Conservation (phyloP, 2,329 filamentous ascomycete genomes). For the Fonsecaea nubica region DNA sequence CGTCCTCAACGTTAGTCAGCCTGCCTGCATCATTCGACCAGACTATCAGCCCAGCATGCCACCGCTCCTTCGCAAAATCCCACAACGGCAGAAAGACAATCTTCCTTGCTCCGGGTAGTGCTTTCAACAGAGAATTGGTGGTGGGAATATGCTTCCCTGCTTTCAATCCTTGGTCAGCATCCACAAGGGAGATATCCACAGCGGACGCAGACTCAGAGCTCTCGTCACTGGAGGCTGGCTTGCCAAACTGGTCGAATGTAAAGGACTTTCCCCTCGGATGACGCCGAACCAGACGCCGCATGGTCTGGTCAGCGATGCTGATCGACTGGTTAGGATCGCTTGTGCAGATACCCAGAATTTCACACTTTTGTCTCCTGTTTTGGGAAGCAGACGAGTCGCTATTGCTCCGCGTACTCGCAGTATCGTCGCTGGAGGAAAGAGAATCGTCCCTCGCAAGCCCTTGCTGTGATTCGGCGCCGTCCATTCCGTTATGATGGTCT, state of each 20-base stretch:
- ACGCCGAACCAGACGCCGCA: constrained; percentile 52
- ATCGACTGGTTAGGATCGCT: constrained; percentile 23
- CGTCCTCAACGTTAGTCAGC: constrained; percentile 46
- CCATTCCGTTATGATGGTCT: not conserved
- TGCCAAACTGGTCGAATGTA: constrained; percentile 83
- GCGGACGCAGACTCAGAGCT: constrained; percentile 37
- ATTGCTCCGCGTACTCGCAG: constrained; percentile 15
- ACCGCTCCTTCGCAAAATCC: constrained; percentile 56
- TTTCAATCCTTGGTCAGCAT: not conserved
- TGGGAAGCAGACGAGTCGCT: constrained; percentile 21
- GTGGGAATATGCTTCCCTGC: constrained; percentile 18
- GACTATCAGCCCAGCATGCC: constrained; percentile 56
- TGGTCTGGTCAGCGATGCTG: constrained; percentile 49
- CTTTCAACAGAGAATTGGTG: constrained; percentile 30
- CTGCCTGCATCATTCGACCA: constrained; percentile 48
- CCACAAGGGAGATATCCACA: constrained; percentile 19
- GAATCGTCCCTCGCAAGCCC: not conserved
- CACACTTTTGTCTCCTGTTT: constrained; percentile 42
- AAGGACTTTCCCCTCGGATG: constrained; percentile 60
- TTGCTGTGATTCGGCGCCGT: not conserved
- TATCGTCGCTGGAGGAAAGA: constrained; percentile 15
- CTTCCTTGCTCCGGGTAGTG: constrained; percentile 35
- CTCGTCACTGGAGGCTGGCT: constrained; percentile 79
- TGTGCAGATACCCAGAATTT: constrained; percentile 25
- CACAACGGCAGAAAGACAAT: constrained; percentile 58